Base-by-base conservation (phyloP, 768 basidiomycete genomes). In the Lactarius quietus region DNA sequence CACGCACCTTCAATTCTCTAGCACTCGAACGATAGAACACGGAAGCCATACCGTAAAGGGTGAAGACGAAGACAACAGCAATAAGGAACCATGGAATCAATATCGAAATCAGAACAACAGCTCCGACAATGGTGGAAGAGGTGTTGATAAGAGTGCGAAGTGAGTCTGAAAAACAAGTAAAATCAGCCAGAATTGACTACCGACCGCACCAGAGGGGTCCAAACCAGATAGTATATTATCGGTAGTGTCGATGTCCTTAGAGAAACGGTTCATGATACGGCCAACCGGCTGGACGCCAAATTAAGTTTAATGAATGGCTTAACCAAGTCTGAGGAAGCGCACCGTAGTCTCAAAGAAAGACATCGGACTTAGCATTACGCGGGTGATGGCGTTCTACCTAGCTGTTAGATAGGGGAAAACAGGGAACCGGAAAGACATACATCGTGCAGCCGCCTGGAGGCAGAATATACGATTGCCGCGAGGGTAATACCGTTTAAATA, bases 331-430 rank as follows among this genome's bases (percentile, higher is more conserved):
- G 45, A 51, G 20, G 18, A 52, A 39, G 71, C 79, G 70, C 71
- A 87, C 86, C 6, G 90, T 92, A 1, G 88, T 93, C 72, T 95
- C 94, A 72, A 93, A 95, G 78, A 93, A 95, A 8, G 85, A 86
- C 88, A 92, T 93, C 0, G 93, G 93, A 0, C 92, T 91, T 73
- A 87, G 84, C 82, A 95, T 84, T 56, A 94, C 83, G 26, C 87
- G 84, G 9, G 79, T 76, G 61, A 91, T 83, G 6, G 90, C 86
- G 65, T 75, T 76, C 86, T 88, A 68, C 62, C 33, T 10, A 18
- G 14, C 26, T 8, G 54, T 41, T 52, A 26, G 31, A 55, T 23
- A 45, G 2, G 3, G 20, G 15, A 8, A 41, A 15, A 1, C 7
- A 14, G 0, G 9, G 45, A 28, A 20, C 45, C 8, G 15, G 17